A percentile compares a stretch with the other conserved stretches of the same genome.
Conservation (phyloP, 768 basidiomycete species). For the Mycena rosella region DNA sequence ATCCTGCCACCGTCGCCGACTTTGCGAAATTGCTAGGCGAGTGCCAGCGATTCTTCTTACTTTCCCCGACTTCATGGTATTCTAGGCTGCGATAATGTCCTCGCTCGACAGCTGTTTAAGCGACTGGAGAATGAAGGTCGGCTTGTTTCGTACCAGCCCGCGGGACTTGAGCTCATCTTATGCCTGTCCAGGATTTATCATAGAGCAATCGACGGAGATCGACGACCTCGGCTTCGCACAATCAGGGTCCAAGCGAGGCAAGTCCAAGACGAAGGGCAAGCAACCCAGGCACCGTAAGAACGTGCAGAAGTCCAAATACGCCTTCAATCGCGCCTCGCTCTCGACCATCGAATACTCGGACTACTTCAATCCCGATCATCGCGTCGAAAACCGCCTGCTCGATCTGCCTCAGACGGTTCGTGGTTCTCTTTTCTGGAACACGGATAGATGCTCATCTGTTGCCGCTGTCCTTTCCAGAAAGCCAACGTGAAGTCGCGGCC, state of each 20-base stretch:
- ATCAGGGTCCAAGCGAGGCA: slow-evolving; percentile 55
- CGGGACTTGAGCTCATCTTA: neutral
- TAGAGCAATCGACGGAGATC: slow-evolving; percentile 58
- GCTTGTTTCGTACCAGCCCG: neutral
- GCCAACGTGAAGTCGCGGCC: slow-evolving; percentile 33
- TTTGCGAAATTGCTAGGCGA: slow-evolving; percentile 75
- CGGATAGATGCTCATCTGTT: slow-evolving; percentile 3
- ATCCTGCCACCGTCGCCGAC: slow-evolving; percentile 56
- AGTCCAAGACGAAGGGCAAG: slow-evolving; percentile 55
- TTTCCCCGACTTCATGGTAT: slow-evolving; percentile 18
- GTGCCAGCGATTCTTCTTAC: slow-evolving; percentile 32
- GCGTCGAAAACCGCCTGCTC: slow-evolving; percentile 71
- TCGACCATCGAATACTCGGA: slow-evolving; percentile 65
- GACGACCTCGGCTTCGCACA: slow-evolving; percentile 66
- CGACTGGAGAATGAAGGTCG: slow-evolving; percentile 80
- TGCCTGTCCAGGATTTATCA: slow-evolving; percentile 68
- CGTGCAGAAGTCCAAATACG: slow-evolving; percentile 67
- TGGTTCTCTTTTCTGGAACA: slow-evolving; percentile 14
- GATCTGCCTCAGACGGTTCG: slow-evolving; percentile 71
- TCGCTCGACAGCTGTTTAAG: slow-evolving; percentile 74
- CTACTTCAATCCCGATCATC: slow-evolving; percentile 75
- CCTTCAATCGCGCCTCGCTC: slow-evolving; percentile 65
- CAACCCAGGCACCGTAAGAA: slow-evolving; percentile 62
- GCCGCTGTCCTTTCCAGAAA: slow-evolving; percentile 33
- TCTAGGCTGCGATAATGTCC: slow-evolving; percentile 64